A percentile compares a stretch with the other conserved stretches of the same genome.
phyloP scores from a whole-genome alignment of 768 basidiomycete genomes.

The Boletus vermiculosoides region DNA sequence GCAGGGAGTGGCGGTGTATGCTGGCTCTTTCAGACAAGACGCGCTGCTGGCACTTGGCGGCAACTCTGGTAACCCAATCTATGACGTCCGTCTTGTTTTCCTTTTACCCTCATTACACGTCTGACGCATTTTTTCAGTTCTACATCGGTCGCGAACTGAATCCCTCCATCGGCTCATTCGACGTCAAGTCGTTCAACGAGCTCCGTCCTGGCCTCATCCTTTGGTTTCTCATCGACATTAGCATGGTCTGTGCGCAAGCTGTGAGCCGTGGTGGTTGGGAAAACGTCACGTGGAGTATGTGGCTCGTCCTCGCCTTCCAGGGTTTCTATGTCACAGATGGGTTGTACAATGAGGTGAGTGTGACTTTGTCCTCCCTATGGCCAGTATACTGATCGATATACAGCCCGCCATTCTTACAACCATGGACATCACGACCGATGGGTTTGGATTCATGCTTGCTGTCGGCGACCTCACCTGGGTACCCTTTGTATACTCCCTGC shows the following conservation, averaged over 20 bases:
- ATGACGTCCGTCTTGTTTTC: constrained; percentile 65
- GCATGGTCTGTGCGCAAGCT: constrained; percentile 90
- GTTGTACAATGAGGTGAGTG: constrained; percentile 83
- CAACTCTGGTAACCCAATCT: constrained; percentile 82
- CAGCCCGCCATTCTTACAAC: constrained; percentile 88
- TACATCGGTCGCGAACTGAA: constrained; percentile 95
- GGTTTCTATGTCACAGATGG: constrained; percentile 82
- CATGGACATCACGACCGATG: constrained; percentile 98
- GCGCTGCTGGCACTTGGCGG: constrained; percentile 89
- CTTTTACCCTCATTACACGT: not conserved
- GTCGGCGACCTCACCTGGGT: constrained; percentile 93
- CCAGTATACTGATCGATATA: not conserved
- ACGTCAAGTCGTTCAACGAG: constrained; percentile 59
- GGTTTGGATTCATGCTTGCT: constrained; percentile 97
- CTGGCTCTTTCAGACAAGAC: constrained; percentile 61
- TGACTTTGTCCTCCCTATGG: not conserved
- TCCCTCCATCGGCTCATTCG: constrained; percentile 76
- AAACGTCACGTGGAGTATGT: constrained; percentile 85
- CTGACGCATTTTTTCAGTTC: constrained; percentile 51
- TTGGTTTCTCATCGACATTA: constrained; percentile 90
- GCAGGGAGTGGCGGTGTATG: constrained; percentile 74
- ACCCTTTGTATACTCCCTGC: constrained; percentile 90
- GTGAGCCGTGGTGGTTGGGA: constrained; percentile 64
- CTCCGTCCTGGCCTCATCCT: constrained; percentile 66
- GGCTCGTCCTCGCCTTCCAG: constrained; percentile 85